Evolutionary conservation across 768 basidiomycete genomes (phyloP).

Genomic region (Pluteus cervinus): DNA sequence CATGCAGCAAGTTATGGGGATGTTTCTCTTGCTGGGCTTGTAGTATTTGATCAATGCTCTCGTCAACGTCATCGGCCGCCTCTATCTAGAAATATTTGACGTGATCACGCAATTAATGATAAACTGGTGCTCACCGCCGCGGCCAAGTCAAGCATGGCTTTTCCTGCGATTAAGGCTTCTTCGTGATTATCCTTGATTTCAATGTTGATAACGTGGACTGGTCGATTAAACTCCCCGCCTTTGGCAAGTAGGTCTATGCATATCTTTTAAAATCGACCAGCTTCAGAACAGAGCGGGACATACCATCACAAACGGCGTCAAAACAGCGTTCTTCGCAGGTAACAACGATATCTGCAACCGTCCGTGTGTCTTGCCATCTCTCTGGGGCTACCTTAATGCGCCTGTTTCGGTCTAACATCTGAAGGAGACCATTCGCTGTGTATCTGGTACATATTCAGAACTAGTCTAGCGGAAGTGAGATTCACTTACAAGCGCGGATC

Average conservation of each 20-base stretch:
- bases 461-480: constrained; percentile 1
- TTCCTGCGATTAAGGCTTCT: constrained; percentile 94
- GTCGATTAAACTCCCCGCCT: constrained; percentile 89
- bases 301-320: constrained; percentile 97
- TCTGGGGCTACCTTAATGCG: constrained; percentile 90
- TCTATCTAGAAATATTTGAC: constrained; percentile 60
- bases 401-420: constrained; percentile 95
- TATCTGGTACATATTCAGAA: constrained; percentile 48
- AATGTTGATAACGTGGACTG: constrained; percentile 94
- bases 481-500: constrained; percentile 73
- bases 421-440: constrained; percentile 85
- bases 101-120: constrained; percentile 3
- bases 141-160: constrained; percentile 89
- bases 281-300: constrained; percentile 13
- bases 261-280: background rate
- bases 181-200: constrained; percentile 99
- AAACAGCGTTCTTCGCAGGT: constrained; percentile 99
- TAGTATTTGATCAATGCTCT: constrained; percentile 85
- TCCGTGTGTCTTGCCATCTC: constrained; percentile 90
- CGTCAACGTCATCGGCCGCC: constrained; percentile 78
- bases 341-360: constrained; percentile 92
- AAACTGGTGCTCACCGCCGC: constrained; percentile 58
- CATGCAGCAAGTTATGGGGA: constrained; percentile 87
- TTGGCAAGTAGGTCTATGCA: constrained; percentile 71
- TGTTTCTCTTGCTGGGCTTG: constrained; percentile 81